Base-by-base conservation (phyloP, 768 basidiomycete genomes). In the Asterophora lycoperdoides region DNA sequence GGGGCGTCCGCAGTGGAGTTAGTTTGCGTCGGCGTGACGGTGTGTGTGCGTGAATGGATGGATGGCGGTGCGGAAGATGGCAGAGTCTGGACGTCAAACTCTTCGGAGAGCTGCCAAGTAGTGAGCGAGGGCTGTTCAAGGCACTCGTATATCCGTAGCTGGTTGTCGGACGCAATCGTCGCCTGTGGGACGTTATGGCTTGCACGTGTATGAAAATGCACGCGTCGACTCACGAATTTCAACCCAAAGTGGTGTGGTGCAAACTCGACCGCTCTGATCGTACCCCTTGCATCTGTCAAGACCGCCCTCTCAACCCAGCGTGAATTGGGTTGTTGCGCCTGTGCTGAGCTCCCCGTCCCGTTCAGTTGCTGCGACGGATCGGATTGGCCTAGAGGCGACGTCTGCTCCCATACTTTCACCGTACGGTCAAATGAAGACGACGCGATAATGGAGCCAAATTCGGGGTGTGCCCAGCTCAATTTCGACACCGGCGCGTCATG, bases 371-470 rank as follows among this genome's bases (percentile, higher is more conserved):
- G 62, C 9, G 65, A 41, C 23, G 59, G 35, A 17, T 68, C 64
- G 19, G 65, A 59, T 10, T 58, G 54, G 8, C 61, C 62, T 28
- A 56, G 56, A 1, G 64, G 55, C 7, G 67, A 65, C 0, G 69
- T 70, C 65, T 89, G 81, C 62, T 94, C 90, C 93, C 93, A 97
- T 13, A 99, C 79, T 66, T 94, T 90, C 47, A 93, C 89, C 0
- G 89, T 89, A 19, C 94, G 79, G 67, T 97, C 95, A 59, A 93
- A 93, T 1, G 88, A 92, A 4, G 83, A 80, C 3, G 89, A 90
- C 0, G 92, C 92, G 47, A 98, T 73, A 44, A 96, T 79, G 1
- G 83, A 79, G 4, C 93, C 94, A 51, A 93, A 93, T 65, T 93
- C 86, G 4, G 95, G 93, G 61, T 94, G 93, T 1, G 92, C 92